Base-by-base conservation (phyloP, 768 basidiomycete genomes). In the Pisolithus orientalis region DNA sequence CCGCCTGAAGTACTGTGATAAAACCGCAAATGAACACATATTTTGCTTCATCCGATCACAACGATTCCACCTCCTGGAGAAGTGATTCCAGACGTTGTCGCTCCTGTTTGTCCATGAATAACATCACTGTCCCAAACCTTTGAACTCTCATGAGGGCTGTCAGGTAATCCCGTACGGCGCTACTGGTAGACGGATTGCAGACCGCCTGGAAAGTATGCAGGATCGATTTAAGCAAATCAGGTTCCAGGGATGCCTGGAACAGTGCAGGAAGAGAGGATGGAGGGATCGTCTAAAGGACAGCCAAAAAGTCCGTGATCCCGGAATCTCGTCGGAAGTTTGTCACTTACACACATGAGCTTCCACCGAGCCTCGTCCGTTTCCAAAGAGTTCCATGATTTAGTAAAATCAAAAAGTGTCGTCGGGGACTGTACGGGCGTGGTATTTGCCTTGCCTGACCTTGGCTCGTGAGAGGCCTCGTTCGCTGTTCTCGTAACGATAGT, bases 191-290 rank as follows among this genome's bases (percentile, higher is more conserved):
- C 16, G 50, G 27, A 43, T 55, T 42, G 52, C 57, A 51, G 74
- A 64, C 10, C 66, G 60, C 59, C 7, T 61, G 64, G 56, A 90
- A 80, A 3, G 75, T 76, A 28, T 73, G 68, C 25, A 90, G 63
- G 21, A 90, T 71, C 1, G 80, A 78, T 2, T 72, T 71, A 16
- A 92, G 75, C 27, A 87, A 59, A 1, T 73, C 59, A 0, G 90
- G 79, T 42, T 91, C 90, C 31, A 92, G 73, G 0, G 87, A 87
- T 0, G 74, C 80, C 59, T 84, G 76, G 68, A 87, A 89, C 38
- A 92, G 65, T 1, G 72, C 57, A 1, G 87, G 85, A 27, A 91
- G 64, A 16, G 70, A 68, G 7, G 71, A 44, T 0, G 88, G 80
- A 0, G 78, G 69, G 42, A 90, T 74, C 32, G 70, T 73, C 84